Evolutionary conservation across 2,329 filamentous ascomycete species (phyloP), one percentile per base, ranked within the genome.

Genomic region (Calonectria naviculata): DNA sequence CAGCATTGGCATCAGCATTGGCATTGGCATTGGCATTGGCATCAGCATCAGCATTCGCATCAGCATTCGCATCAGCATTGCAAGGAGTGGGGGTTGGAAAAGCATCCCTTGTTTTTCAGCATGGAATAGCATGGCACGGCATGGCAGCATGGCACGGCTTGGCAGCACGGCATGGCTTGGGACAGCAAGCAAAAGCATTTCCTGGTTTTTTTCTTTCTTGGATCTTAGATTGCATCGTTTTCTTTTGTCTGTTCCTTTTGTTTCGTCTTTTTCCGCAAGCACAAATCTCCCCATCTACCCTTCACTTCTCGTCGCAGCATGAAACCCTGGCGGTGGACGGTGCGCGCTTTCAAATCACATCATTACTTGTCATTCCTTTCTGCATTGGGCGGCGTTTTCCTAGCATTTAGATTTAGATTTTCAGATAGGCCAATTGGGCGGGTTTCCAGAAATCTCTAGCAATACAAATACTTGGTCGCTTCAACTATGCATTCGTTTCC

Each of bases 331-430:
- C 29, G 73, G 70, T 73, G 26, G 60, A 67, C 63, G 42, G 47
- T 46, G 62, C 54, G 26, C 52, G 26, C 29, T 60, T 62, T 71
- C 28, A 56, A 56, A 63, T 49, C 58, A 56, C 60, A 65, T 26
- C 26, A 67, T 60, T 47, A 64, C 28, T 62, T 61, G 65, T 66
- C 64, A 49, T 58, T 66, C 28, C 72, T 56, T 42, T 70, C 38
- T 70, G 41, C 66, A 76, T 73, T 72, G 65, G 67, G 44, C 52
- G 64, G 70, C 58, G 67, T 74, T 73, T 68, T 74, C n/a, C n/a
- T 52, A 44, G 67, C 47, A 21, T 58, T 61, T 75, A 71, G 67
- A 63, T 31, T 68, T 46, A 12, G n/a, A 46, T 68, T 58, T 63
- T 61, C 56, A 44, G 41, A 58, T 47, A 54, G 54, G 46, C 62